A percentile compares a stretch with the other conserved stretches of the same genome.
Conservation (phyloP, 768 basidiomycete species). For the Termitomyces sp. region DNA sequence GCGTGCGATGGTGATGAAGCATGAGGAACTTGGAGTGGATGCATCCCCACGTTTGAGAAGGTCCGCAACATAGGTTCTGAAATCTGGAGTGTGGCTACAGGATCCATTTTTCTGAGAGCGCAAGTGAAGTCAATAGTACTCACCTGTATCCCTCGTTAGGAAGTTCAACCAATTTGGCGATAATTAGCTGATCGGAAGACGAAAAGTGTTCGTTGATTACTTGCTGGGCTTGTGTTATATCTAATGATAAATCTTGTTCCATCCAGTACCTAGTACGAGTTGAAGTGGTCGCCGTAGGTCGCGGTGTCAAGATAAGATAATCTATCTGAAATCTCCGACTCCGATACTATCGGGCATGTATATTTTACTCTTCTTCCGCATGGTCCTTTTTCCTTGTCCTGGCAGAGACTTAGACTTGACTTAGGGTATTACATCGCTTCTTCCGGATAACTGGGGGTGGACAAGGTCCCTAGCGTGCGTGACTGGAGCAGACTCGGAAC, state of each 20-base stretch:
- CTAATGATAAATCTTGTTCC: constrained; percentile 5
- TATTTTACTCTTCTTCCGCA: too few species aligned
- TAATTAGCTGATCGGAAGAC: constrained; percentile 2
- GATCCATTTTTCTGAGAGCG: background rate
- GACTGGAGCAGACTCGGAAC: too few species aligned
- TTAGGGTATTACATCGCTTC: too few species aligned
- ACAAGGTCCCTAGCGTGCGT: too few species aligned
- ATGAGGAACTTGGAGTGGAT: constrained; percentile 10
- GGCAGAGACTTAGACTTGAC: too few species aligned
- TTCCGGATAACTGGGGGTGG: too few species aligned
- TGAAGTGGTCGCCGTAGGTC: background rate
- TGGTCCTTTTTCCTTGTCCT: too few species aligned
- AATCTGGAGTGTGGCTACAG: constrained; percentile 12
- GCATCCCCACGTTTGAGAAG: constrained; percentile 7
- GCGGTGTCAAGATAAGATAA: background rate
- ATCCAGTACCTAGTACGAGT: background rate
- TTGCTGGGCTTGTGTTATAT: constrained; percentile 9
- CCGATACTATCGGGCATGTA: background rate
- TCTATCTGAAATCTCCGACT: background rate
- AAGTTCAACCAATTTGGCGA: constrained; percentile 9
- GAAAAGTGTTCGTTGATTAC: constrained; percentile 11
- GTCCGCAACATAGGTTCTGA: constrained; percentile 15
- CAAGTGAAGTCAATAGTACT: background rate
- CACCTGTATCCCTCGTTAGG: constrained; percentile 15
- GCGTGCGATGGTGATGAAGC: constrained; percentile 25